Percentiles rank a stretch among this genome's conserved stretches.
These are phyloP conservation scores for Fraxinus greggii DNA, from an alignment of 305 asterid genomes.

Conservation along the genomic window DNA sequence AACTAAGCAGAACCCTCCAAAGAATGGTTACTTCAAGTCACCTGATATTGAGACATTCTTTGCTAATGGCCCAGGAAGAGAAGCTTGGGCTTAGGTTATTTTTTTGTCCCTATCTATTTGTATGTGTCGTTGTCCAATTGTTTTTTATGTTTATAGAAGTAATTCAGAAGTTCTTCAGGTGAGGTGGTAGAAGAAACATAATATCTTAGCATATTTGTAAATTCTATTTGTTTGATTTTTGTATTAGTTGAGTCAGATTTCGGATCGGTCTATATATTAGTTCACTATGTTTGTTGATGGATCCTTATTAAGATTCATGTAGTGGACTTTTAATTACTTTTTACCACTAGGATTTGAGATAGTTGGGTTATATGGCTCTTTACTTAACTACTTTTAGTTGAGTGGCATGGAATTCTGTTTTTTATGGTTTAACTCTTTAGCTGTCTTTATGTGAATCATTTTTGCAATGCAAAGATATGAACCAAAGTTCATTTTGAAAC, in stretches of 20 bases:
- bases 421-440: neutral
- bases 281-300: neutral
- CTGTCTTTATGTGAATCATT: neutral
- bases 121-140: neutral
- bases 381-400: neutral
- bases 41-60: slow-evolving; percentile 61
- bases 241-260: neutral
- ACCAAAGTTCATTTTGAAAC: neutral
- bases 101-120: neutral
- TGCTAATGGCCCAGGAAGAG: slow-evolving; percentile 22
- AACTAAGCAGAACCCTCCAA: slow-evolving; percentile 39
- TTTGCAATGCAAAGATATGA: neutral
- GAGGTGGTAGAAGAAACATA: neutral
- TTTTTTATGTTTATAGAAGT: neutral
- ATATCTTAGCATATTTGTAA: slow-evolving; percentile 15
- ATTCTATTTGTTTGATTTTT: neutral
- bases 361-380: neutral
- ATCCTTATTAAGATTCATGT: neutral
- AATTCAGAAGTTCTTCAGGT: neutral
- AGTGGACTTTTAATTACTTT: neutral
- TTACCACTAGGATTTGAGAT: neutral
- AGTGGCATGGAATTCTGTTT: neutral
- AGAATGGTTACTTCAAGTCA: slow-evolving; percentile 51
- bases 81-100: slow-evolving; percentile 35
- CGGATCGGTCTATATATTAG: neutral